Evolutionary conservation across 805 yeast genomes (phyloP).

Genomic region (Priceomyces medius): DNA sequence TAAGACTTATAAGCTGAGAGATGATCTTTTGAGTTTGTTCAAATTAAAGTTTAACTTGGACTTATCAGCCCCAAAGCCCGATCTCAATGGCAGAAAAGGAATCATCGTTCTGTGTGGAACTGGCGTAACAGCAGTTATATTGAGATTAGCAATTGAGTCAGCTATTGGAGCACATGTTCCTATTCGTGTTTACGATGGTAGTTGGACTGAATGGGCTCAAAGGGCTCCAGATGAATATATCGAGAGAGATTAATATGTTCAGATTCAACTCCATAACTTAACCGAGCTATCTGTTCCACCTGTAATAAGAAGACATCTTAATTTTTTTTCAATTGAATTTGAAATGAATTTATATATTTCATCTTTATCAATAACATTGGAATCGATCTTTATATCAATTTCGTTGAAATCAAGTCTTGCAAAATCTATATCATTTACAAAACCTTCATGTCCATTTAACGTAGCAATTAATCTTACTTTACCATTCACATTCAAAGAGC

Average conservation of each 20-base stretch:
- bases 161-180: constrained; percentile 37
- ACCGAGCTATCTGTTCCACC: constrained; percentile 62
- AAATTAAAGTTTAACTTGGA: constrained; percentile 30
- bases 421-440: constrained; percentile 61
- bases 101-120: constrained; percentile 92
- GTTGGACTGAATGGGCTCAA: constrained; percentile 86
- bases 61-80: constrained; percentile 20
- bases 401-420: constrained; percentile 38
- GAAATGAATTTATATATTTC: constrained; percentile 24
- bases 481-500: constrained; percentile 35
- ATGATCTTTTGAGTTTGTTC: constrained; percentile 49
- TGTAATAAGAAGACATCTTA: constrained; percentile 63
- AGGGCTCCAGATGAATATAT: constrained; percentile 61
- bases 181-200: constrained; percentile 64
- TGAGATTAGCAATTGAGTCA: constrained; percentile 62
- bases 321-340: constrained; percentile 39
- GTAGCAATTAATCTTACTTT: constrained; percentile 47
- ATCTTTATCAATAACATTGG: constrained; percentile 9
- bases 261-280: constrained; percentile 50
- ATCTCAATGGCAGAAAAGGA: constrained; percentile 50
- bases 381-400: constrained; percentile 13
- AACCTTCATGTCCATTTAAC: constrained; percentile 69
- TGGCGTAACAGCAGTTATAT: constrained; percentile 91
- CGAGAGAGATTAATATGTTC: constrained; percentile 28
- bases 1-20: constrained; percentile 47